Evolutionary conservation across 352 stramenopile genomes (phyloP), one percentile per base, ranked within the genome.

Genomic region (Globisporangium paddicum): DNA sequence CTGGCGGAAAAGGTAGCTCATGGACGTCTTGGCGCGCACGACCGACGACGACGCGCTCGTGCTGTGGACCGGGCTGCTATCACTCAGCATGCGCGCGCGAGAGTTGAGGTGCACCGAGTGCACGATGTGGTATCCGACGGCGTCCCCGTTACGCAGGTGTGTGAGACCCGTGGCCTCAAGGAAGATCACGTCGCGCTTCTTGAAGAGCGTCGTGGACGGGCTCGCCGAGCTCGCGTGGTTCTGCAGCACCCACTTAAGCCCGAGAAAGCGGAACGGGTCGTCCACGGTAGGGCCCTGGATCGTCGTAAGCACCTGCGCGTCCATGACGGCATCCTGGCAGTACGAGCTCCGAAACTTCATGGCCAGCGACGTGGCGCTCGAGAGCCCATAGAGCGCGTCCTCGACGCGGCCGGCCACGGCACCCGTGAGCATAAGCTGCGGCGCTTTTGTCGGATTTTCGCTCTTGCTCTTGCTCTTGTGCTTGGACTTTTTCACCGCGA

Each of bases 131-230:
- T 78, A 90, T 9, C 77, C 80, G 0, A 90, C 66, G 19, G 63
- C 56, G 14, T 89, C 74, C n/a, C 77, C 77, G 40, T 71, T 78
- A 13, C 68, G 49, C 14, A 76, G 58, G 0, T 68, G 78, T 23
- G 83, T 86, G 14, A 68, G 71, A 30, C 80, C 80, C n/a, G 76
- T 83, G 55, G 75, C 55, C 61, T 90, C 80, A 40, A 90, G 57
- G 52, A 82, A 90, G 32, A 90, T 72, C 57, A 87, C 76, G 60
- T 90, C 80, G 56, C 80, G 63, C 48, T 84, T 79, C 55, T 81
- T 75, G n/a, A 67, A 69, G 37, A 87, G 63, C 18, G 55, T 18
- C 16, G 34, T 54, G 28, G 47, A 54, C 47, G 47, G 47, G 10
- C 28, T 47, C 37, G 76, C 66, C 58, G 81, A 69, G 45, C 85